Evolutionary conservation across 1,284 basidiomycete species (phyloP), one percentile per base, ranked within the genome.

Genomic region (Puccinia triticina): DNA sequence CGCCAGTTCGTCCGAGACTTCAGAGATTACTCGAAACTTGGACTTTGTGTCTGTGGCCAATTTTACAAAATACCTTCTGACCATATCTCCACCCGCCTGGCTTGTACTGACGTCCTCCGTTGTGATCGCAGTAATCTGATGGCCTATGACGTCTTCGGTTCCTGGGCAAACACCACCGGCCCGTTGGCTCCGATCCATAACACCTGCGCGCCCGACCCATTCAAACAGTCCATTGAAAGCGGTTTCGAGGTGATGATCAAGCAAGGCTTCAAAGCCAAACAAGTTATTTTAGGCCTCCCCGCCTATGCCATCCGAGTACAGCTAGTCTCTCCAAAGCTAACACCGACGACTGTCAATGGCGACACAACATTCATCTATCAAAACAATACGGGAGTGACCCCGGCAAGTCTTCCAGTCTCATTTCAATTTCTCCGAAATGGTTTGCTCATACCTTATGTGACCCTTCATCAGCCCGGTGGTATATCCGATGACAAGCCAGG

Each of bases 61-160:
- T 50, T 50, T 50, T 21, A 21, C 11, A 40, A 55, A 37, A 57
- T 4, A 32, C 32, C 0, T 2, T 66, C 4, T 66, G 34, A 18
- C 3, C 12, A 57, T n/a, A 66, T 12, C 7, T 29, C 34, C 64
- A 32, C 64, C 8, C 29, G 18, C n/a, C 14, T 61, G 14, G 11
- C 16, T 55, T 59, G 53, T 18, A 32, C 3, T 50, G 26, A 32
- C 26, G 23, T 32, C 61, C 34, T 8, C 26, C 46, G 10, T 57
- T 66, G 43, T 43, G 37, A 32, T 37, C 18, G 8, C 64, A 81
- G 79, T 46, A 81, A 81, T 23, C 23, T 81, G 16, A 81, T 81
- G 79, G 69, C 69, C 8, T 81, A 81, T 40, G 79, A 81, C 50
- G 79, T 74, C 10, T 81, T 32, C 23, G 80, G 80, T 37, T 4